A percentile compares a stretch with the other conserved stretches of the same genome.
Conservation (phyloP, 768 basidiomycete species). For the Naganishia randhawae region DNA sequence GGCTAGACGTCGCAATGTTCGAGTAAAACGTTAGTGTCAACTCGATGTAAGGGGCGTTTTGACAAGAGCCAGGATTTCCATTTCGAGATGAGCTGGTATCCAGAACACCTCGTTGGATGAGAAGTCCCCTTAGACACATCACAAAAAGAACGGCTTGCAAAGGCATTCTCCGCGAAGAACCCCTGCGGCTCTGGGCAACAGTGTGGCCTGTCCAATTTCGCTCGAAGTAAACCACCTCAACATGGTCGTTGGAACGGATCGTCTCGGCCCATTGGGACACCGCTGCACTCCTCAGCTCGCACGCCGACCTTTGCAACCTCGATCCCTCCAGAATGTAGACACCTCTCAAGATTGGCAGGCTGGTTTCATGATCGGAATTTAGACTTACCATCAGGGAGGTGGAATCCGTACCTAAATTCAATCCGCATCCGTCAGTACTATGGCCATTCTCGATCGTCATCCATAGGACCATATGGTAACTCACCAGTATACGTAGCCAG, state of each 20-base stretch:
- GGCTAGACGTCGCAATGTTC: not conserved
- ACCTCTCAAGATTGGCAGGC: not conserved
- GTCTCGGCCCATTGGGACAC: no score
- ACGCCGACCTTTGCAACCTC: not conserved
- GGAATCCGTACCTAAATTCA: slow-evolving; percentile 69
- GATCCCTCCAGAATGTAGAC: not conserved
- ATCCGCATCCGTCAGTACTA: not conserved
- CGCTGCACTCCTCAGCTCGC: no score
- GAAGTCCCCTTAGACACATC: no score
- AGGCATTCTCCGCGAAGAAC: no score
- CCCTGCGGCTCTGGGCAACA: no score
- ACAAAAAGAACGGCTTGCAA: no score
- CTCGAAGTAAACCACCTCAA: no score
- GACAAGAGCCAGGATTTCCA: not conserved
- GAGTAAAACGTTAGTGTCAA: not conserved
- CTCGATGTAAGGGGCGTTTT: not conserved
- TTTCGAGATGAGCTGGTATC: not conserved
- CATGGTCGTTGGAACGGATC: no score
- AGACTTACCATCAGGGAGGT: slow-evolving; percentile 69
- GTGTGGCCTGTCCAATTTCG: no score
- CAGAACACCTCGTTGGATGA: no score
- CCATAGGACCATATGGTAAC: slow-evolving; percentile 44
- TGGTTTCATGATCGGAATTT: not conserved
- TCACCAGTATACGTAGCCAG: slow-evolving; percentile 80
- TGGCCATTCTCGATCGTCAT: slow-evolving; percentile 2